Evolutionary conservation across 2,329 filamentous ascomycete species (phyloP), one percentile per base, ranked within the genome.

Genomic region (Mycosphaerella arachidis): DNA sequence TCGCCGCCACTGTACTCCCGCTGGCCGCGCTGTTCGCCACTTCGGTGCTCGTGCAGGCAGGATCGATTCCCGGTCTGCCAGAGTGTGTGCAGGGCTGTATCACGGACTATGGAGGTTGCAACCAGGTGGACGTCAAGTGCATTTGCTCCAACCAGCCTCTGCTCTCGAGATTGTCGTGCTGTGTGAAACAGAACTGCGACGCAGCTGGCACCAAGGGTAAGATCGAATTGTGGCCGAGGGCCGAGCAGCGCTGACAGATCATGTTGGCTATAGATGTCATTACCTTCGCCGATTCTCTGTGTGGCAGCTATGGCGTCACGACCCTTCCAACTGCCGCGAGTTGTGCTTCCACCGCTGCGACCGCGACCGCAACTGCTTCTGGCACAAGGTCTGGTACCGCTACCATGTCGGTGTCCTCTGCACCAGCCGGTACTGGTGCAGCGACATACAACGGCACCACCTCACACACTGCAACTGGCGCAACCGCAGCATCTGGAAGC

Each of bases 231-330:
- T 50, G 29, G 46, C 10, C 46, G 5, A 12, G 18, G 8, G 16
- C 5, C 1, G 10, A 12, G 8, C 29, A 29, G 10, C 27, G 29
- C 29, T 50, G 46, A 35, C 27, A 16, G 24, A n/a, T 5, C 13
- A 4, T 16, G 20, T 48, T n/a, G 6, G 63, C 1, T 24, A 24
- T 24, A 80, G 78, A 68, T 45, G 76, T 74, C 29, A 76, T 78
- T 61, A 61, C 68, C 12, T 77, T 78, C 63, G 78, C 78, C 54
- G 61, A 71, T 54, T 63, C 71, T 30, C 70, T 79, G 35, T 80
- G 77, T 72, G 66, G 61, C 18, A 70, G 73, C 48, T 66, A 72
- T 50, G 72, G 72, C 54, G 72, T 79, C 45, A 72, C 59, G 56
- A 68, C 72, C 37, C 70, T 79, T 24, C 74, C 77, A 24, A 73